Evolutionary conservation across 306 rosid genomes (phyloP).

Genomic region (Inga leiocalycina): DNA sequence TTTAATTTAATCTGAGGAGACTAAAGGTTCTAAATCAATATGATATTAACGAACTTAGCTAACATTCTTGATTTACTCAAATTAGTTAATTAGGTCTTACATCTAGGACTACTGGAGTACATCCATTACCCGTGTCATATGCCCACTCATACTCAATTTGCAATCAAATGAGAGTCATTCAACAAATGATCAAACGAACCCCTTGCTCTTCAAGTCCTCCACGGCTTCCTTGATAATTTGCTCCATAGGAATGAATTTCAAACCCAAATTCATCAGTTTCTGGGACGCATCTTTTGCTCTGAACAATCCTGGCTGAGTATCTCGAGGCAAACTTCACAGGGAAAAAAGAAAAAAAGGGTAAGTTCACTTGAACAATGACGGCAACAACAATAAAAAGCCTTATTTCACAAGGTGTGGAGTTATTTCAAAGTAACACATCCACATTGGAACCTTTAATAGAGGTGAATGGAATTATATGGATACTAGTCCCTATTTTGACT

Average conservation of each 20-base stretch:
- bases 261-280: constrained; percentile 75
- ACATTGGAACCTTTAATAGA: no score
- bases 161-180: constrained; percentile 17
- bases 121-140: background rate
- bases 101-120: background rate
- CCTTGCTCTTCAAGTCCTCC: constrained; percentile 77
- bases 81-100: no score
- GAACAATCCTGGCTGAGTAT: constrained; percentile 81
- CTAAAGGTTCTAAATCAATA: no score
- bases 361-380: constrained; percentile 8
- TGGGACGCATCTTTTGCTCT: constrained; percentile 60
- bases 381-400: no score
- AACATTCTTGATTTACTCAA: no score
- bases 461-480: no score
- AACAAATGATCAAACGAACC: constrained; percentile 41
- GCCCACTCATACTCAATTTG: background rate
- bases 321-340: constrained; percentile 55
- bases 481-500: no score
- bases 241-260: constrained; percentile 83
- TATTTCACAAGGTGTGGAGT: no score
- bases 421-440: no score
- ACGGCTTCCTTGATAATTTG: constrained; percentile 83
- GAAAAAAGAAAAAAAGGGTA: background rate
- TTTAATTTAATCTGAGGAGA: no score
- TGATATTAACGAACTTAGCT: no score